phyloP scores from a whole-genome alignment of 2,329 filamentous ascomycete species.

The Pochonia chlamydosporia region DNA sequence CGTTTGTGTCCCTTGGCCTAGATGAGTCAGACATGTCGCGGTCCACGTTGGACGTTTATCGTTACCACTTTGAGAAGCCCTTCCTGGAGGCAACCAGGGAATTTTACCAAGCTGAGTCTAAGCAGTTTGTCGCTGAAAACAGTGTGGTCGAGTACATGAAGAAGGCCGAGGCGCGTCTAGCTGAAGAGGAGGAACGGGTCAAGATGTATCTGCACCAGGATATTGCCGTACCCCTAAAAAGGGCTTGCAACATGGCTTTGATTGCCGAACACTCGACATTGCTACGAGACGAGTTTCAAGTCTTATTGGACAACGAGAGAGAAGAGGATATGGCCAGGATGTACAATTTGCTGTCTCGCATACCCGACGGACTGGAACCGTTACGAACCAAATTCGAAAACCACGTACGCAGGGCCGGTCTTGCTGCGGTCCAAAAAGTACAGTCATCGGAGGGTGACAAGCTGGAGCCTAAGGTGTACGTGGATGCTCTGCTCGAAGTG shows the following conservation, averaged over 20 bases:
- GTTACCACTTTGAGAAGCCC: constrained; percentile 84
- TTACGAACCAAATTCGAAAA: constrained; percentile 82
- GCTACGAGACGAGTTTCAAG: constrained; percentile 93
- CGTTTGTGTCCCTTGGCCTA: constrained; percentile 88
- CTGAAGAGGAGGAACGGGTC: constrained; percentile 92
- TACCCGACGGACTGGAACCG: constrained; percentile 86
- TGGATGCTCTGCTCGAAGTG: constrained; percentile 89
- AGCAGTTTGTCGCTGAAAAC: constrained; percentile 92
- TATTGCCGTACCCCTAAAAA: constrained; percentile 78
- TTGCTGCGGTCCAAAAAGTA: constrained; percentile 86
- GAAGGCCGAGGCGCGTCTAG: constrained; percentile 84
- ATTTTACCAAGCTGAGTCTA: constrained; percentile 90
- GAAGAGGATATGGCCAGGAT: constrained; percentile 94
- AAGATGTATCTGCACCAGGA: constrained; percentile 87
- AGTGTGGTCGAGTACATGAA: constrained; percentile 99
- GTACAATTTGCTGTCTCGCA: constrained; percentile 86
- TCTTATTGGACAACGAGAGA: constrained; percentile 86
- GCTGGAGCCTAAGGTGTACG: constrained; percentile 93
- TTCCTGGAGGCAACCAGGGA: constrained; percentile 78
- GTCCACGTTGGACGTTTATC: constrained; percentile 91
- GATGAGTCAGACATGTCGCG: constrained; percentile 92
- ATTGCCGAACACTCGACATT: constrained; percentile 82
- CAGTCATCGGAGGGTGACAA: constrained; percentile 78
- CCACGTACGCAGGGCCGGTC: constrained; percentile 85
- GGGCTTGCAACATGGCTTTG: constrained; percentile 79